Percentiles rank a stretch among this genome's conserved stretches.
Conservation (phyloP, 1,284 basidiomycete genomes). For the Cutaneotrichosporon cutaneum region DNA sequence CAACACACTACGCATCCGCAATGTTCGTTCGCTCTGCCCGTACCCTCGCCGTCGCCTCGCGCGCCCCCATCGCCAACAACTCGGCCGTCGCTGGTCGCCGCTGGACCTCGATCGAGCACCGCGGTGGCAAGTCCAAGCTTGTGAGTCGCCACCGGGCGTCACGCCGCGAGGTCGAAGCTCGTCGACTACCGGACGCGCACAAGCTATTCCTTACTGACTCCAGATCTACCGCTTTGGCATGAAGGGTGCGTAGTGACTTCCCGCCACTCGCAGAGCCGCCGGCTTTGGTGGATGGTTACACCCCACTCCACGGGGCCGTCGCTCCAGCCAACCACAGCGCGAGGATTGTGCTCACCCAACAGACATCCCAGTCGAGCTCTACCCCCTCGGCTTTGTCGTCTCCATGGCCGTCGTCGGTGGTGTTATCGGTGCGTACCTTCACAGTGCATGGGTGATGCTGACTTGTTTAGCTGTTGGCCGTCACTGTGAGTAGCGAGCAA, state of each 20-base stretch:
- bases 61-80: conserved; percentile 6
- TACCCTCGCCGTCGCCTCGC: conserved; percentile 8
- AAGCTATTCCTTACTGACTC: conserved; percentile 6
- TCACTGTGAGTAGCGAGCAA: conserved; percentile 21
- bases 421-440: conserved; percentile 32
- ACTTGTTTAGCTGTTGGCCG: conserved; percentile 11
- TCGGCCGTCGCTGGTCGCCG: conserved; percentile 31
- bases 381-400: conserved; percentile 51
- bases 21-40: conserved; percentile 19
- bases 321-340: neutral
- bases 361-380: conserved; percentile 53
- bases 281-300: neutral
- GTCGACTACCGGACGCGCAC: neutral
- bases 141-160: conserved; percentile 28
- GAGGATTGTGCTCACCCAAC: conserved; percentile 4
- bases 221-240: conserved; percentile 52
- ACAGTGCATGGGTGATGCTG: conserved; percentile 11
- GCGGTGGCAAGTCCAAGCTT: conserved; percentile 47
- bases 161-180: neutral
- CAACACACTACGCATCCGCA: conserved; percentile 2
- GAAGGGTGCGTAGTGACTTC: conserved; percentile 27
- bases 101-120: conserved; percentile 33
- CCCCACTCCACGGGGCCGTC: neutral
- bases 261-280: neutral
- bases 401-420: conserved; percentile 46